Conservation (phyloP, 73 alveolate genomes). For the Paraurostyla sp. region DNA sequence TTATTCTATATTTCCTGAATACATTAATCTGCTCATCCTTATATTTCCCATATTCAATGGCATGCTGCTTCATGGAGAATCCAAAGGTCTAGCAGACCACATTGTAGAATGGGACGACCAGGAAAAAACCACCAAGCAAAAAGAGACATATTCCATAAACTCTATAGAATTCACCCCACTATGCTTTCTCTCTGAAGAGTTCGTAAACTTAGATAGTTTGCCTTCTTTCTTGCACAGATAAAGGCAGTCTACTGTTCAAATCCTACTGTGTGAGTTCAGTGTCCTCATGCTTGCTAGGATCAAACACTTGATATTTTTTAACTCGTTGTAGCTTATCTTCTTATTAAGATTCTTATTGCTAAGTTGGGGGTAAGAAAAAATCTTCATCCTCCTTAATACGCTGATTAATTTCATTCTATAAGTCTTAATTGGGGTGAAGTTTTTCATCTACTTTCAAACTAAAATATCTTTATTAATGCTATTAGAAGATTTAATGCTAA, state of each 20-base stretch:
- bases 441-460: background rate
- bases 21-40: slow-evolving; percentile 63
- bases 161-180: slow-evolving; percentile 75
- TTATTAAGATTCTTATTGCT: background rate
- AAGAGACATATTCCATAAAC: slow-evolving; percentile 69
- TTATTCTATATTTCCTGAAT: slow-evolving; percentile 74
- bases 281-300: slow-evolving; percentile 54
- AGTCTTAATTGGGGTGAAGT: no score
- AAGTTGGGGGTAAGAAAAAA: slow-evolving; percentile 17
- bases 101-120: slow-evolving; percentile 73
- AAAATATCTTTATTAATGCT: background rate
- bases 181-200: slow-evolving; percentile 54
- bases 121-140: slow-evolving; percentile 66
- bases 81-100: slow-evolving; percentile 76
- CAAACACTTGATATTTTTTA: slow-evolving; percentile 26
- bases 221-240: slow-evolving; percentile 70
- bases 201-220: slow-evolving; percentile 59
- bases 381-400: slow-evolving; percentile 6
- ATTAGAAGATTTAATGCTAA: no score
- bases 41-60: slow-evolving; percentile 37
- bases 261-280: background rate
- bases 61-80: slow-evolving; percentile 21
- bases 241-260: slow-evolving; percentile 14
- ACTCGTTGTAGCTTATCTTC: background rate
- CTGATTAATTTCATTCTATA: background rate